A percentile compares a stretch with the other conserved stretches of the same genome.
phyloP scores from a whole-genome alignment of 225 moss, liverwort and hornwort species.

The Rhytidiadelphus loreus region DNA sequence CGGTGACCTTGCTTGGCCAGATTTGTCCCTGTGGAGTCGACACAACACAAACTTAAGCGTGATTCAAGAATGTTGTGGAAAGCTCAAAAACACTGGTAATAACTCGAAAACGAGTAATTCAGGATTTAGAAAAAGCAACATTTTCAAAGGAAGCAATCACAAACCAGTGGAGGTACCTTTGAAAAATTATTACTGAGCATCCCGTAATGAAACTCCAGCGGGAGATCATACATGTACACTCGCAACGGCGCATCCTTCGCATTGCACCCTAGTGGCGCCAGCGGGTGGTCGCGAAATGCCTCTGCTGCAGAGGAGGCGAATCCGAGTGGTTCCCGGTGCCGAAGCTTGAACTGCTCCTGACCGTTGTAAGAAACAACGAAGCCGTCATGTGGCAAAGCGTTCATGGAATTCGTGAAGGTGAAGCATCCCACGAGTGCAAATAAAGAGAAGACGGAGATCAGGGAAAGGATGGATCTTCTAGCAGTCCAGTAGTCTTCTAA shows the following conservation, averaged over 20 bases:
- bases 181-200: conserved; percentile 10
- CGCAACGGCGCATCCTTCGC: conserved; percentile 27
- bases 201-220: conserved; percentile 60
- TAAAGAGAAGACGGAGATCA: conserved; percentile 20
- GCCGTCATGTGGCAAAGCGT: background rate
- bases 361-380: background rate
- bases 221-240: conserved; percentile 71
- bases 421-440: conserved; percentile 41
- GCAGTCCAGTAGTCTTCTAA: background rate
- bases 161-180: background rate
- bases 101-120: background rate
- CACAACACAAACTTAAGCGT: background rate
- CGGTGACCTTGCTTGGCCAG: conserved; percentile 41
- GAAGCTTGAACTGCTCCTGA: background rate
- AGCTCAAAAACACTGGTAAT: background rate
- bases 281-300: background rate
- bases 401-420: conserved; percentile 17
- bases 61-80: background rate
- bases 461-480: conserved; percentile 7
- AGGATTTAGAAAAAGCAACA: too few species aligned
- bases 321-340: background rate
- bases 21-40: conserved; percentile 4
- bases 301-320: background rate
- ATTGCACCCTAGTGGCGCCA: conserved; percentile 13
- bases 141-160: background rate